Conservation (phyloP, 129 eudicot species). For the Pulicaria dysenterica region DNA sequence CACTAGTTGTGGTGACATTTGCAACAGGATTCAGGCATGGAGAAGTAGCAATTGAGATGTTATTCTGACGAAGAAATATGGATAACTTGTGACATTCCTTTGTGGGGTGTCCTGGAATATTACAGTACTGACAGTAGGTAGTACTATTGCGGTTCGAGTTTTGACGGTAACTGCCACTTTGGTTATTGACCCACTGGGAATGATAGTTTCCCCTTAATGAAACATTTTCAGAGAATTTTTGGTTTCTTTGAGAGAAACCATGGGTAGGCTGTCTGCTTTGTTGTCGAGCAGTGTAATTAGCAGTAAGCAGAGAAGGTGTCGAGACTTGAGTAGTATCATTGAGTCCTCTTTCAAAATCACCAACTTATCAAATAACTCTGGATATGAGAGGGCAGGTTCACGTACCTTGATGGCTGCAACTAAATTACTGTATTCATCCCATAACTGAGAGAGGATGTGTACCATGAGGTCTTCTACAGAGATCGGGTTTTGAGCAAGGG, state of each 20-base stretch:
- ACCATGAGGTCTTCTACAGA: too few relatives aligned
- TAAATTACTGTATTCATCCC: neutral
- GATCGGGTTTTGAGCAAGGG: too few relatives aligned
- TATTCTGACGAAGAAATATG: neutral
- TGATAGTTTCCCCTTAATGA: neutral
- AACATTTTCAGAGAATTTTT: neutral
- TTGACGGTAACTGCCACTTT: too few relatives aligned
- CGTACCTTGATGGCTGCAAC: neutral
- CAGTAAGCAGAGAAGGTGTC: neutral
- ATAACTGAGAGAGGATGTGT: neutral
- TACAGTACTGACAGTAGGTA: neutral
- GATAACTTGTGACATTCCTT: neutral
- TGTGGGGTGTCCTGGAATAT: neutral
- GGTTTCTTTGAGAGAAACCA: too few relatives aligned
- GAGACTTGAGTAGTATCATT: neutral
- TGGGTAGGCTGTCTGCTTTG: neutral
- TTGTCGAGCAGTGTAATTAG: neutral
- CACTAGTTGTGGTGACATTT: conserved; percentile 1
- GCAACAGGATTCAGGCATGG: neutral
- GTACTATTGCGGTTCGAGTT: neutral
- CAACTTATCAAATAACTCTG: conserved; percentile 2
- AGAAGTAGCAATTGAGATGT: neutral
- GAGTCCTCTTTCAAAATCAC: conserved; percentile 9
- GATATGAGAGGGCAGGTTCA: neutral
- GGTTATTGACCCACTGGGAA: too few relatives aligned